These are phyloP conservation scores for Endocalyx cinctus DNA, from an alignment of 2,329 filamentous ascomycete species.

Conservation along the genomic window DNA sequence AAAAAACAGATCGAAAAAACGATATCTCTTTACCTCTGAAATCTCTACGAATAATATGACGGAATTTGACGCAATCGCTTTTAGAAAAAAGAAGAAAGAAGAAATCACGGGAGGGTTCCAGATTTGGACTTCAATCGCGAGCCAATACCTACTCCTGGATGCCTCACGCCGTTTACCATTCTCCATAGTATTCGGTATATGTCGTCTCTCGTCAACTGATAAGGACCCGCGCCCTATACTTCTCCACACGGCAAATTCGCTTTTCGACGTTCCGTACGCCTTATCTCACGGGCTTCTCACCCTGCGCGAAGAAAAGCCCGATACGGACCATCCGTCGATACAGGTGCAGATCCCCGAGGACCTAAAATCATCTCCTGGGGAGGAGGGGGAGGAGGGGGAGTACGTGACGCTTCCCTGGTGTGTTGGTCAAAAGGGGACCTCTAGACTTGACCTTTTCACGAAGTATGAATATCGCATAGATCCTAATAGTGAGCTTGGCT, in stretches of 20 bases:
- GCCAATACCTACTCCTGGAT: conserved; percentile 4
- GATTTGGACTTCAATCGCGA: conserved; percentile 6
- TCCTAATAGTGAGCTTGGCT: conserved; percentile 7
- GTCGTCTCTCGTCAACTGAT: conserved; percentile 6
- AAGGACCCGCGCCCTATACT: conserved; percentile 5
- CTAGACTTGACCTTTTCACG: conserved; percentile 3
- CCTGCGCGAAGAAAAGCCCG: conserved; percentile 6
- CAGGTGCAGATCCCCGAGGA: conserved; percentile 1
- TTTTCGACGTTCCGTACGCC: conserved; percentile 9
- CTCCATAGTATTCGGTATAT: conserved; percentile 8
- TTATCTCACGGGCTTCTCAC: conserved; percentile 7
- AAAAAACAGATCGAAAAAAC: no score
- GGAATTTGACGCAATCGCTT: no score
- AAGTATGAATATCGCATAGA: conserved; percentile 6
- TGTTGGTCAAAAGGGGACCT: conserved; percentile 4
- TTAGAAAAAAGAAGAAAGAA: no score
- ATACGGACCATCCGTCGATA: not conserved
- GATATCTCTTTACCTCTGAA: no score
- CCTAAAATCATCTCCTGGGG: not conserved
- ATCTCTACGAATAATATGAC: no score
- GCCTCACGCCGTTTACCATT: conserved; percentile 5
- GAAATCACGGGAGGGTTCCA: no score
- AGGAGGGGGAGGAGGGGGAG: conserved; percentile 1
- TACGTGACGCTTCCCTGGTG: conserved; percentile 7
- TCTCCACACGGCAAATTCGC: conserved; percentile 5